Conservation (phyloP, 768 basidiomycete species). For the Candolleomyces efflorescens region DNA sequence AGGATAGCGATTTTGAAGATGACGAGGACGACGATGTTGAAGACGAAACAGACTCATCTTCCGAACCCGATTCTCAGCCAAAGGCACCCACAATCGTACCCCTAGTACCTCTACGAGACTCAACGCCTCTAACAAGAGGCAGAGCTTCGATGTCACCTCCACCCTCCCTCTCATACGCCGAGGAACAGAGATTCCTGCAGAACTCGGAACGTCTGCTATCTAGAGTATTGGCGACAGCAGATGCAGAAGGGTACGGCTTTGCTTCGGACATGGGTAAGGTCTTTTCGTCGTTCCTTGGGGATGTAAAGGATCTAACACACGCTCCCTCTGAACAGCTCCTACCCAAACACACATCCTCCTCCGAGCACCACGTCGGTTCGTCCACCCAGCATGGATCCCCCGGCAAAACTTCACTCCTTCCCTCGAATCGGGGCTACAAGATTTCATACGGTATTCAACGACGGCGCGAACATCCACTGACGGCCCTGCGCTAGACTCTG, state of each 20-base stretch:
- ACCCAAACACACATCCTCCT: conserved; percentile 44
- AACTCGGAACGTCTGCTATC: conserved; percentile 32
- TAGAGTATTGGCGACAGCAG: conserved; percentile 30
- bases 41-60: not conserved
- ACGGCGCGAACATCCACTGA: not conserved
- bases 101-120: too few species aligned
- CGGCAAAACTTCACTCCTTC: conserved; percentile 36
- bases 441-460: conserved; percentile 34
- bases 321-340: conserved; percentile 26
- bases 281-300: too few species aligned
- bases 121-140: too few species aligned
- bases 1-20: conserved; percentile 16
- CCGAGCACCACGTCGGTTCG: conserved; percentile 43
- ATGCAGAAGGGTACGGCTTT: conserved; percentile 29
- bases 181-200: conserved; percentile 28
- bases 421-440: conserved; percentile 34
- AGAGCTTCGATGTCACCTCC: conserved; percentile 4
- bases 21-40: conserved; percentile 9
- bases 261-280: conserved; percentile 31
- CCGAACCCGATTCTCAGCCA: not conserved
- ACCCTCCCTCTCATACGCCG: conserved; percentile 20
- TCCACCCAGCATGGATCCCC: conserved; percentile 44
- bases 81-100: not conserved
- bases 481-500: conserved; percentile 2
- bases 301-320: not conserved